Percentiles rank a stretch among this genome's conserved stretches.
Evolutionary conservation across 495 filamentous ascomycete genomes (phyloP).

Genomic region (Xylaria grammica): DNA sequence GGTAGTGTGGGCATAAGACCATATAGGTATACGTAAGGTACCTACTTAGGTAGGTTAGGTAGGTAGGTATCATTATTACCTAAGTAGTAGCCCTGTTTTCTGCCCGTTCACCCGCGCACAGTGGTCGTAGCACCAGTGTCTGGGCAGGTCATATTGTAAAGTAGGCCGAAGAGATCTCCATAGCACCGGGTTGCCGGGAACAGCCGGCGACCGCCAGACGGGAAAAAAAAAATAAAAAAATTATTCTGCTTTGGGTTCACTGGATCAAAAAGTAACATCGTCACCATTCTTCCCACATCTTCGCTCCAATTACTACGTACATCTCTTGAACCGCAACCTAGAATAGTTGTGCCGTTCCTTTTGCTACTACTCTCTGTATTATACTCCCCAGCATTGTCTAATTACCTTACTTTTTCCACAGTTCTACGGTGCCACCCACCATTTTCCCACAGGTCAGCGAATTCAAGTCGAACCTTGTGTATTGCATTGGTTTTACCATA

Average conservation of each 20-base stretch:
- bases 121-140: constrained; percentile 29
- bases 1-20: constrained; percentile 2
- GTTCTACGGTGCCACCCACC: constrained; percentile 30
- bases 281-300: constrained; percentile 41
- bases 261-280: constrained; percentile 7
- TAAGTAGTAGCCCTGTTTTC: too few species aligned
- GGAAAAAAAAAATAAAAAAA: constrained; percentile 22
- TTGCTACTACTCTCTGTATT: constrained; percentile 44
- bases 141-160: too few species aligned
- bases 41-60: too few species aligned
- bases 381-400: constrained; percentile 33
- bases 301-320: constrained; percentile 31
- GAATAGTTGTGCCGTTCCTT: constrained; percentile 47
- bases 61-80: background rate
- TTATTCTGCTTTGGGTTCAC: constrained; percentile 17
- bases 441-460: constrained; percentile 17
- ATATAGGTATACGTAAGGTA: background rate
- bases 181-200: constrained; percentile 40
- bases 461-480: constrained; percentile 26
- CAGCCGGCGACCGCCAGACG: constrained; percentile 27
- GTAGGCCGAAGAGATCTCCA: constrained; percentile 19
- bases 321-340: constrained; percentile 17
- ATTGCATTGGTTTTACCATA: constrained; percentile 27
- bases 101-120: too few species aligned
- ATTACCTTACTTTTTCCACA: constrained; percentile 32